Evolutionary conservation across 1,139 yeast genomes (phyloP).

Genomic region (Yamadazyma oceani): DNA sequence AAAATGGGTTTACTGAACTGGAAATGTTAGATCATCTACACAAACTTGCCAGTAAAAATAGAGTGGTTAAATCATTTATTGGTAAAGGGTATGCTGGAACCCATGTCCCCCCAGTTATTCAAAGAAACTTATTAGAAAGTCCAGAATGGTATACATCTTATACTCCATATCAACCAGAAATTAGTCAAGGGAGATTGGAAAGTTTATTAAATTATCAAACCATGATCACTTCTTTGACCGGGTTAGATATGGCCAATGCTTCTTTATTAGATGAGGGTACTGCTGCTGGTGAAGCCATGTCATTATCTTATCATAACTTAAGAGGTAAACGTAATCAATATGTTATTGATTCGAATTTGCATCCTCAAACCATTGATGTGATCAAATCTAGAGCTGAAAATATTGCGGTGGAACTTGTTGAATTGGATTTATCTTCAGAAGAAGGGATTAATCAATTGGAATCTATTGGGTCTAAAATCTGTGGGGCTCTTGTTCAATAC

Average conservation of each 20-base stretch:
- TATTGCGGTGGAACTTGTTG: constrained; percentile 63
- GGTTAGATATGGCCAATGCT: constrained; percentile 89
- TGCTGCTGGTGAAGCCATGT: constrained; percentile 98
- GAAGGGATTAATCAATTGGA: constrained; percentile 47
- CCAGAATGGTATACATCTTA: constrained; percentile 99
- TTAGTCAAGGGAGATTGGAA: constrained; percentile 94
- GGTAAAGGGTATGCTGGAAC: constrained; percentile 97
- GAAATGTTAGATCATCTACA: constrained; percentile 73
- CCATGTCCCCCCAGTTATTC: constrained; percentile 85
- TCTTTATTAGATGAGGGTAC: constrained; percentile 95
- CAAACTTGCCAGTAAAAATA: constrained; percentile 72
- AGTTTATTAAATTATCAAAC: constrained; percentile 90
- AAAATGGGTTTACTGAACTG: constrained; percentile 74
- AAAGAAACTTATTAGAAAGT: constrained; percentile 84
- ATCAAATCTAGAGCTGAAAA: constrained; percentile 77
- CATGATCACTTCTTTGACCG: constrained; percentile 83
- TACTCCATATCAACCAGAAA: constrained; percentile 98
- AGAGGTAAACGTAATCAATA: constrained; percentile 68
- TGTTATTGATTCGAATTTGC: constrained; percentile 74
- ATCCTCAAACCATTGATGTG: constrained; percentile 85
- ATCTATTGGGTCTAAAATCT: constrained; percentile 41
- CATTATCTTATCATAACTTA: constrained; percentile 68
- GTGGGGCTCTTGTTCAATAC: constrained; percentile 88
- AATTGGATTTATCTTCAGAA: constrained; percentile 52
- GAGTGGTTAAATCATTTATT: constrained; percentile 68